Evolutionary conservation across 1,284 basidiomycete species (phyloP).

Genomic region (Moesziomyces globuligerus): DNA sequence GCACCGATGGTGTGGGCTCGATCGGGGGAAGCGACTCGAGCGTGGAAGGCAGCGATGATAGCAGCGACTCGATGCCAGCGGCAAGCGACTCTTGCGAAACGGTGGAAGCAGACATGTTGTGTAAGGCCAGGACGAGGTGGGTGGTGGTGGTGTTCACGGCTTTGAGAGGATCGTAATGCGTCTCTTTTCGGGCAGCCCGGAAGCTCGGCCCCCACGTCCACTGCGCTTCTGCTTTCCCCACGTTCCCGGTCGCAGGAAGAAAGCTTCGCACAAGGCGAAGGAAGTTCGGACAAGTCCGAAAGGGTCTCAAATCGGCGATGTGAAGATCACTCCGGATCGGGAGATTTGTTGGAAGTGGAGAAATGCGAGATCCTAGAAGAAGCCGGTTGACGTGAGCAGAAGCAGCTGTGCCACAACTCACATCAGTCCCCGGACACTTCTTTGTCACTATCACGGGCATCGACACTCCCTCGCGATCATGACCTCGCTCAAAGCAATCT

Average conservation of each 20-base stretch:
- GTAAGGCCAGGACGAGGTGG: background rate
- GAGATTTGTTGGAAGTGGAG: conserved; percentile 23
- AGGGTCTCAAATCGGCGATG: conserved; percentile 10
- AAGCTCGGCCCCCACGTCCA: conserved; percentile 17
- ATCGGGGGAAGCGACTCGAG: conserved; percentile 23
- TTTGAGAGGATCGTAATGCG: too few relatives aligned
- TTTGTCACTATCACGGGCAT: background rate
- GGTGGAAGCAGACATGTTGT: conserved; percentile 3
- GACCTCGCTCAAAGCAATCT: conserved; percentile 12
- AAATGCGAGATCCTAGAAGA: too few relatives aligned
- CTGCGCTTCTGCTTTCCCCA: background rate
- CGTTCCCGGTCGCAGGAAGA: background rate
- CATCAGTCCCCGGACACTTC: background rate
- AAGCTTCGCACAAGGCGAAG: background rate
- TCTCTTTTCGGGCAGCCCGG: conserved; percentile 7
- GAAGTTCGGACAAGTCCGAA: conserved; percentile 13
- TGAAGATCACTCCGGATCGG: background rate
- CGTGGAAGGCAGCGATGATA: conserved; percentile 18
- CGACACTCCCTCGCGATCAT: background rate
- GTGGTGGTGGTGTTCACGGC: conserved; percentile 5
- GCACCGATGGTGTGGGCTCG: conserved; percentile 25
- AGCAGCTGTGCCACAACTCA: too few relatives aligned
- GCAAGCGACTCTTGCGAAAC: conserved; percentile 28
- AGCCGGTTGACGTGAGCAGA: background rate
- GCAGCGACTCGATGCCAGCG: conserved; percentile 20